Evolutionary conservation across 106 monocot species (phyloP), one percentile per base, ranked within the genome.

Genomic region (Triglochin maritima): DNA sequence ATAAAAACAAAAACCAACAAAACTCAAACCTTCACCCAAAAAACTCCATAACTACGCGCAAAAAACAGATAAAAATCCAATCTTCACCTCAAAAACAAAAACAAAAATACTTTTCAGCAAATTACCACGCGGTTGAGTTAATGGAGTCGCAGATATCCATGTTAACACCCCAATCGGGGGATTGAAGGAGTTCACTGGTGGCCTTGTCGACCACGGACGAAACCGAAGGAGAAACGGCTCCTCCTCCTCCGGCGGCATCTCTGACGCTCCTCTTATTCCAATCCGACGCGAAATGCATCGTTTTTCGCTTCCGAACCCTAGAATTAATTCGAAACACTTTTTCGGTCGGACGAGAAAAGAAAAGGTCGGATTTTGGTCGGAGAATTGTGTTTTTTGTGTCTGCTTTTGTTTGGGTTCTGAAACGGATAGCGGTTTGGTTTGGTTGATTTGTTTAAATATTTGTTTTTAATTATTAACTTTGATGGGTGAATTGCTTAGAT

Each of bases 141-240:
- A 86, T 76, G 47, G 83, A 86, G 65, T 89, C 89, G 79, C 89
- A 89, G 53, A 89, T 89, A 6, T 86, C 86, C 69, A 89, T 74
- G 77, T 89, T 89, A 74, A 89, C 46, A 5, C 81, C 78, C 89
- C 89, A 89, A 52, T 89, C 89, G 7, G 89, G 89, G 17, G 67
- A 82, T 70, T 83, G 70, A 57, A 89, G 66, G 50, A 89, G 89
- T 66, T 89, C 86, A 74, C 86, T 89, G 16, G 89, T 89, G 8
- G 89, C 89, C 83, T 89, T 89, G 65, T 86, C 89, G 42, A 89
- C 86, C 49, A 70, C 51, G 42, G 82, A 82, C 74, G 81, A 72
- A 69, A 79, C 76, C 76, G 86, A 77, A 51, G 73, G 43, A 48
- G 82, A 60, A 14, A 14, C 7, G 5, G 7, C 47, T 62, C 60